Evolutionary conservation across 2,329 filamentous ascomycete genomes (phyloP).

Genomic region (Pezicula rhizophila): DNA sequence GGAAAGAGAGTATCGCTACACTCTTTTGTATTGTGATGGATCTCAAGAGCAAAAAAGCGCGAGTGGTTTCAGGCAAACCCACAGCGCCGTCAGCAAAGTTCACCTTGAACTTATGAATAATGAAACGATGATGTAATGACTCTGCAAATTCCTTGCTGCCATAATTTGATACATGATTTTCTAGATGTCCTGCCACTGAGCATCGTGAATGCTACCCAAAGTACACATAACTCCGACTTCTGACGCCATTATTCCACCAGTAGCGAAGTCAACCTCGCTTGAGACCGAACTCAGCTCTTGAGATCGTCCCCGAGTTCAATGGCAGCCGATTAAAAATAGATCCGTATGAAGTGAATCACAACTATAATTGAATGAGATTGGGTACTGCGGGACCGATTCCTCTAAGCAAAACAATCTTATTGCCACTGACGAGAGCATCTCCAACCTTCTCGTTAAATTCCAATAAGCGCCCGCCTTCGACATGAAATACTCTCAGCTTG

Average conservation of each 20-base stretch:
- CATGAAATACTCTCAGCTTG: conserved; percentile 82
- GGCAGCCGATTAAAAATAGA: no score
- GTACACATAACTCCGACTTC: no score
- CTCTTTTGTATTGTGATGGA: conserved; percentile 36
- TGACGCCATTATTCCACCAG: no score
- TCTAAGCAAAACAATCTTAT: conserved; percentile 82
- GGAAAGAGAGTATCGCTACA: conserved; percentile 25
- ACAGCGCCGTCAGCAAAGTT: conserved; percentile 22
- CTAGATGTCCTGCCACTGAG: no score
- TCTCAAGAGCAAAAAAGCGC: conserved; percentile 24
- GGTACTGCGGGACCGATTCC: conserved; percentile 74
- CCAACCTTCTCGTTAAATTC: conserved; percentile 87
- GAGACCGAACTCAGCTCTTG: no score
- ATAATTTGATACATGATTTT: no score
- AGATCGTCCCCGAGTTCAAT: no score
- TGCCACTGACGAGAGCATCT: conserved; percentile 65
- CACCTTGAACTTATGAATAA: conserved; percentile 18
- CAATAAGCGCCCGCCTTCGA: conserved; percentile 79
- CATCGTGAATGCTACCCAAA: no score
- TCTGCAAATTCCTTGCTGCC: not conserved
- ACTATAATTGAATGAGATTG: conserved; percentile 54
- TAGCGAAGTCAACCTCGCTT: no score
- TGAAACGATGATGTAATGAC: not conserved
- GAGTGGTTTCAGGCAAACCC: conserved; percentile 29
- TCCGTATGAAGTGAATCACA: no score